Evolutionary conservation across 371 early-diverging fungal genomes (phyloP), one percentile per base, ranked within the genome.

Genomic region (Mucor lusitanicus): DNA sequence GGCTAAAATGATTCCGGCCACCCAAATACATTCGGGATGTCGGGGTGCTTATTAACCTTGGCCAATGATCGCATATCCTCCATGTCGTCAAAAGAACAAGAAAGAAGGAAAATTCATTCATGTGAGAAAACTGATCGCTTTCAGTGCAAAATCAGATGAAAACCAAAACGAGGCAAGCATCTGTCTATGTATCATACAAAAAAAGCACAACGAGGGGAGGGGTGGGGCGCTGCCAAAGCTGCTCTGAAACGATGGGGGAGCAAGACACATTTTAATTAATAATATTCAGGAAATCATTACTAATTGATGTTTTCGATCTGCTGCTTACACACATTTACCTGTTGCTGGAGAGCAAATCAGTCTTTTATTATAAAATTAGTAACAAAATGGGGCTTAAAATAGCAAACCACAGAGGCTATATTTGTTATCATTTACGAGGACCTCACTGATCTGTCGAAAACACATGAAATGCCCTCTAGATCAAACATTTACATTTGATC

Each of bases 1-100:
- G 65, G 65, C 65, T 59, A 65, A 65, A 65, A 59, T 59, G 58
- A 48, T 48, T 8, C 65, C 65, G 65, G 32, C 39, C 19, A 58
- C 48, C 23, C 13, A 39, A 42, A n/a, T 21, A 21, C 7, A 27
- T 40, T 55, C 63, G 63, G 63, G 55, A 63, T 19, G 50, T 46
- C 59, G 59, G 65, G 65, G 27, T 59, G 48, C 28, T 30, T 35
- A 59, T 65, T 65, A 46, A 39, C 59, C 65, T 40, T 65, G 39
- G 39, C 65, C 65, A 65, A 65, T 65, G 6, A 65, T 23, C 19
- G 23, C 21, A 21, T 6, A 35, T 8, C 21, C 6, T n/a, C 23
- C 23, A 7, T 48, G 48, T 48, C 21, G 9, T 48, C n/a, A 48
- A 21, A 48, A 48, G 48, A 48, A 48, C 48, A 48, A 48, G 48